Percentiles rank a stretch among this genome's conserved stretches.
phyloP scores from a whole-genome alignment of 148 eudicot species.

The Polygonum maritimum region DNA sequence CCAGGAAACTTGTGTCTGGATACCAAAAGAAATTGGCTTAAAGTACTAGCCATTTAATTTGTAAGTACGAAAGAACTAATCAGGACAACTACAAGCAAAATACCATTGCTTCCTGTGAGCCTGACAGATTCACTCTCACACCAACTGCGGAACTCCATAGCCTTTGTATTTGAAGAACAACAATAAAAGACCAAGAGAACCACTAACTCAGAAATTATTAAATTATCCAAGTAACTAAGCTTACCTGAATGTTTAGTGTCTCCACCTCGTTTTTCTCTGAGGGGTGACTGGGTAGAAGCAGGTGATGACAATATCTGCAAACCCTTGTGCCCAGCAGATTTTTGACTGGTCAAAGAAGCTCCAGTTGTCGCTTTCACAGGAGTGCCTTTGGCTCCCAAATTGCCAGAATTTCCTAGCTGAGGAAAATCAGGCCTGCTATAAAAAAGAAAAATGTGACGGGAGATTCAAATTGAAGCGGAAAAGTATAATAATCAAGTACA shows the following conservation, averaged over 20 bases:
- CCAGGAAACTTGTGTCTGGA: slow-evolving; percentile 86
- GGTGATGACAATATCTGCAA: slow-evolving; percentile 39
- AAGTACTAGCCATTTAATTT: background rate
- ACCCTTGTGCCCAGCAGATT: slow-evolving; percentile 36
- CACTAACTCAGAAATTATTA: too few species aligned
- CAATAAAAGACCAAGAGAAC: background rate
- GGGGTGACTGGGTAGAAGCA: slow-evolving; percentile 33
- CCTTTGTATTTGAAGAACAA: slow-evolving; percentile 42
- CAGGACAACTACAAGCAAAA: background rate
- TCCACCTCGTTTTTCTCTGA: slow-evolving; percentile 55
- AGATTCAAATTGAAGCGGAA: too few species aligned
- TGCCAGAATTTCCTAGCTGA: slow-evolving; percentile 16
- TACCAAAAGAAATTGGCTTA: background rate
- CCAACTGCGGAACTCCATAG: slow-evolving; percentile 92
- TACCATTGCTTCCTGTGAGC: slow-evolving; percentile 89
- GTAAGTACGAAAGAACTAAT: too few species aligned
- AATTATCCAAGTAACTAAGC: background rate
- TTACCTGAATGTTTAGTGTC: slow-evolving; percentile 62
- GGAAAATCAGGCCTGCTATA: too few species aligned
- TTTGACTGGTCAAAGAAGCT: slow-evolving; percentile 43
- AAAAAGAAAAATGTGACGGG: too few species aligned
- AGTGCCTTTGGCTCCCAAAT: slow-evolving; percentile 49
- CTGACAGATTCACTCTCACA: slow-evolving; percentile 85
- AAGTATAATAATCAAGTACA: too few species aligned
- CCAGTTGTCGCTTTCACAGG: slow-evolving; percentile 46